These are phyloP conservation scores for Lachancea fermentati DNA, from an alignment of 805 yeast genomes.

Conservation along the genomic window DNA sequence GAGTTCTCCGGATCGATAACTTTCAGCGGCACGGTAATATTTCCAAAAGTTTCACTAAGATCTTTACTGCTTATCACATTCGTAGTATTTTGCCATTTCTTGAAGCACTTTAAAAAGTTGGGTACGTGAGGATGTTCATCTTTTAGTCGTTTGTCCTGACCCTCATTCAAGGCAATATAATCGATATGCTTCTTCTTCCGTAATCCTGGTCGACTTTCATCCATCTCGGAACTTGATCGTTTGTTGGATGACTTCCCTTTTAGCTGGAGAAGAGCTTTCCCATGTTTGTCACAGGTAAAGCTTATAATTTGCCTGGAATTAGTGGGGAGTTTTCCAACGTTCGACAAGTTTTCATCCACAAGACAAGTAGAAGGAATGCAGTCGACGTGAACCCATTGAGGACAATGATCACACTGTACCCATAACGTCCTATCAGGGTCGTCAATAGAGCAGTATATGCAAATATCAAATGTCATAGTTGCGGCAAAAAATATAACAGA, in stretches of 20 bases:
- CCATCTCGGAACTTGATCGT: neutral
- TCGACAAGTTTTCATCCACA: conserved; percentile 3
- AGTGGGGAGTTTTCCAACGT: conserved; percentile 3
- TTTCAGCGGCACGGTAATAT: conserved; percentile 18
- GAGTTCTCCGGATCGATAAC: conserved; percentile 20
- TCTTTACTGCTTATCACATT: conserved; percentile 13
- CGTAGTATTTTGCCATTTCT: conserved; percentile 16
- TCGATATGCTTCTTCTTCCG: conserved; percentile 57
- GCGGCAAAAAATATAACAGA: too few relatives aligned
- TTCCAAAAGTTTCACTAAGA: conserved; percentile 16
- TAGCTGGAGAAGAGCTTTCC: conserved; percentile 5
- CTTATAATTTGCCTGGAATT: conserved; percentile 9
- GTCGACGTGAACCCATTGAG: conserved; percentile 20
- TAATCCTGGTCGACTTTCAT: conserved; percentile 44
- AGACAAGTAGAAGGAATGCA: conserved; percentile 16
- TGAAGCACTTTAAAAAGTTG: conserved; percentile 21
- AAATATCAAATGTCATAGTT: conserved; percentile 6
- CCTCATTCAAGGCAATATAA: conserved; percentile 74
- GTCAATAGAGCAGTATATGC: conserved; percentile 11
- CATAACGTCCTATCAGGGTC: conserved; percentile 14
- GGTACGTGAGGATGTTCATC: conserved; percentile 56
- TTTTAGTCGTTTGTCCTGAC: conserved; percentile 47
- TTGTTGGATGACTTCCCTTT: neutral
- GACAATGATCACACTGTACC: conserved; percentile 21
- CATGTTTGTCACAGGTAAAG: conserved; percentile 15